These are phyloP conservation scores for Zymoseptoria pseudotritici DNA, from an alignment of 2,329 filamentous ascomycete genomes.

Conservation along the genomic window DNA sequence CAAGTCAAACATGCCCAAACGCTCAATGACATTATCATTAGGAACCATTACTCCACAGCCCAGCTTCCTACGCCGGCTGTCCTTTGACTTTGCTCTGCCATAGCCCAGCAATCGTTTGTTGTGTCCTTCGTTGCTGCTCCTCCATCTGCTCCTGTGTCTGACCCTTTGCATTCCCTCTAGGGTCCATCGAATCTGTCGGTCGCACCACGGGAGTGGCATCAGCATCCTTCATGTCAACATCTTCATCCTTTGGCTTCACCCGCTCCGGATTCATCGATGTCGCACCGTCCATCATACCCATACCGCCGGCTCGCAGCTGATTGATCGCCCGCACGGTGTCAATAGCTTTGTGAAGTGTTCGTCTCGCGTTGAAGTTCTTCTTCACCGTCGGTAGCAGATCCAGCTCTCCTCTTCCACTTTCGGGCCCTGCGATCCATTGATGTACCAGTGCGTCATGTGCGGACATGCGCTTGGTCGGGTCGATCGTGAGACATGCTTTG, in stretches of 20 bases:
- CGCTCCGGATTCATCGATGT: constrained; percentile 47
- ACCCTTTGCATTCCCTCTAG: constrained; percentile 51
- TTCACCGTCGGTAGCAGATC: constrained; percentile 59
- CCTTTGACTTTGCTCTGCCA: constrained; percentile 35
- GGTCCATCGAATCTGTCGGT: constrained; percentile 43
- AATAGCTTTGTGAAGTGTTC: constrained; percentile 60
- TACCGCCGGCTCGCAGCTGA: constrained; percentile 54
- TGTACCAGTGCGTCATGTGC: constrained; percentile 68
- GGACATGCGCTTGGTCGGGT: constrained; percentile 80
- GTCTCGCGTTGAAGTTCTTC: constrained; percentile 62
- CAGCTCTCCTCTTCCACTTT: constrained; percentile 40
- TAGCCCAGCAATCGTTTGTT: constrained; percentile 51
- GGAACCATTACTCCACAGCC: neutral
- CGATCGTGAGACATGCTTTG: constrained; percentile 80
- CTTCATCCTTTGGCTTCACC: constrained; percentile 22
- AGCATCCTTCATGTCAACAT: constrained; percentile 37
- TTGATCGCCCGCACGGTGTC: constrained; percentile 63
- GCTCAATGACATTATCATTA: neutral
- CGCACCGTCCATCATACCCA: constrained; percentile 54
- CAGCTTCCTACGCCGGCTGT: constrained; percentile 6
- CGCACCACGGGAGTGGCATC: constrained; percentile 6
- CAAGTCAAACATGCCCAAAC: neutral
- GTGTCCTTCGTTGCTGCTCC: constrained; percentile 52
- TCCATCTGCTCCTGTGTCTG: constrained; percentile 57
- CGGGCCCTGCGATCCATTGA: constrained; percentile 55